A percentile compares a stretch with the other conserved stretches of the same genome.
These are phyloP conservation scores for Pisolithus microcarpus DNA, from an alignment of 768 basidiomycete species.

Conservation along the genomic window DNA sequence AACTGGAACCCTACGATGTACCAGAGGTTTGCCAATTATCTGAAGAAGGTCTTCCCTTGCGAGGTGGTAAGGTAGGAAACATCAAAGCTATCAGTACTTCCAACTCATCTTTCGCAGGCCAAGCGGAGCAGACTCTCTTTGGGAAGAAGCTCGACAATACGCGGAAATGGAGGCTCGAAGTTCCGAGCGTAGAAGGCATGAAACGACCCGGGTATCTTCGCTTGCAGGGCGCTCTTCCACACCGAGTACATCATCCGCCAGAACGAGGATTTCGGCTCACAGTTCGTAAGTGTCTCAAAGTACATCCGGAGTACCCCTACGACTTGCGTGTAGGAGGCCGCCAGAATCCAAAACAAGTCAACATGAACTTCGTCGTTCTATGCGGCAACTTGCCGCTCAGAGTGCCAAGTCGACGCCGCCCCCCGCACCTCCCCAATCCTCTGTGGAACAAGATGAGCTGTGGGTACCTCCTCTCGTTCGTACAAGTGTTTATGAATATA, in stretches of 20 bases:
- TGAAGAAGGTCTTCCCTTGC: constrained; percentile 3
- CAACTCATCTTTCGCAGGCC: constrained; percentile 10
- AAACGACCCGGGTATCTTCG: background rate
- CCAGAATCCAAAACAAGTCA: constrained; percentile 5
- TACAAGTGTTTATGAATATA: constrained; percentile 3
- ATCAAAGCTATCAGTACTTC: background rate
- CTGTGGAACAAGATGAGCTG: constrained; percentile 58
- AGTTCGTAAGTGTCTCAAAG: constrained; percentile 12
- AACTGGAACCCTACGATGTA: constrained; percentile 17
- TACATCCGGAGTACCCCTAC: background rate
- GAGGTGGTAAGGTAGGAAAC: constrained; percentile 12
- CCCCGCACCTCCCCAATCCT: constrained; percentile 30
- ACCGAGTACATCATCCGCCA: constrained; percentile 14
- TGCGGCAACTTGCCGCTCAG: constrained; percentile 27
- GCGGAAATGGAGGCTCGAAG: constrained; percentile 15
- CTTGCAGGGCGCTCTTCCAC: constrained; percentile 11
- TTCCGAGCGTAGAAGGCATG: constrained; percentile 1
- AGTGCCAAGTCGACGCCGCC: constrained; percentile 11
- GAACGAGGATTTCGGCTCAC: constrained; percentile 3
- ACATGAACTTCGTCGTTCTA: constrained; percentile 27
- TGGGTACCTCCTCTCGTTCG: constrained; percentile 23
- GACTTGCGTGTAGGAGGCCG: constrained; percentile 6
- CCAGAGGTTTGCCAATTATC: constrained; percentile 12
- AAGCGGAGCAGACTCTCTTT: constrained; percentile 7
- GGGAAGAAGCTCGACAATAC: background rate